These are phyloP conservation scores for Populus trichocarpa DNA, from an alignment of 441 rosid species.

Conservation along the genomic window DNA sequence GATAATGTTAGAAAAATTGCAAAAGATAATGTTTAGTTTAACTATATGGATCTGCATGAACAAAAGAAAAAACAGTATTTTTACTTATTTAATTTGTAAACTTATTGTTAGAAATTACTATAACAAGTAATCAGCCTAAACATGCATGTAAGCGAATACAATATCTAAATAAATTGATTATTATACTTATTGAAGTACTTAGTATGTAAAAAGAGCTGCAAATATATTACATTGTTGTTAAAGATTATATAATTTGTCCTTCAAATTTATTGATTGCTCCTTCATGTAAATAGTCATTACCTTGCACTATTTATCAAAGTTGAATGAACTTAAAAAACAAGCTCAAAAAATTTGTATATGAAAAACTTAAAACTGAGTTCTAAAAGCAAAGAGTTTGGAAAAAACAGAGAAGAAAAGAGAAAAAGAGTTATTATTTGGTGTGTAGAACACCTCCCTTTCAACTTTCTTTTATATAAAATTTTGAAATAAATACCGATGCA, in stretches of 20 bases:
- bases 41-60: not conserved
- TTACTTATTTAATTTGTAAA: not conserved
- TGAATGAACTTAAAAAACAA: too few species aligned
- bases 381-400: too few species aligned
- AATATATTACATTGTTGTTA: not conserved
- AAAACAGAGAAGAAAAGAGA: too few species aligned
- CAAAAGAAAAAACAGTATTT: not conserved
- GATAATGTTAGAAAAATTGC: not conserved
- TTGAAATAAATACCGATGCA: too few species aligned
- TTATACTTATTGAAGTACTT: not conserved
- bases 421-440: too few species aligned
- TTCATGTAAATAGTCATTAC: too few species aligned
- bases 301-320: too few species aligned
- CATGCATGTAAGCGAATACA: not conserved
- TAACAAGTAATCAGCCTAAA: not conserved
- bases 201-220: not conserved
- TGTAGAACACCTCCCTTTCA: too few species aligned
- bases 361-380: too few species aligned
- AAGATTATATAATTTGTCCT: not conserved
- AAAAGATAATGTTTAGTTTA: not conserved
- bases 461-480: too few species aligned
- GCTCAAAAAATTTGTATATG: too few species aligned
- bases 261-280: too few species aligned
- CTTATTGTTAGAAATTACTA: not conserved
- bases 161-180: not conserved